Conservation (phyloP, 1,139 yeast species). For the Yamadazyma trypodendri region DNA sequence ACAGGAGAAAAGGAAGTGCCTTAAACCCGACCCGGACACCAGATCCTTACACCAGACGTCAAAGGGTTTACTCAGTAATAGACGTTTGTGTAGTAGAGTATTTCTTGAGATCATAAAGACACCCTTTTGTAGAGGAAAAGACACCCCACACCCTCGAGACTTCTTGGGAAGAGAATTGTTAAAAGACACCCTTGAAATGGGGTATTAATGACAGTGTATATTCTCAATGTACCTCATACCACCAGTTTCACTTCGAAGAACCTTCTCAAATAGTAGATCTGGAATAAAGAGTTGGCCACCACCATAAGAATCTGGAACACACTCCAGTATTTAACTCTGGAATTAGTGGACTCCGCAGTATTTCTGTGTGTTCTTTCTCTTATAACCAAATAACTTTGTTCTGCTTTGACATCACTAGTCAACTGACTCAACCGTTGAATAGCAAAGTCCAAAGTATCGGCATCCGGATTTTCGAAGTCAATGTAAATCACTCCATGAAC, state of each 20-base stretch:
- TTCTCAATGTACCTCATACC: conserved; percentile 42
- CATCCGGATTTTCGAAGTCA: conserved; percentile 78
- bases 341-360: conserved; percentile 96
- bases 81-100: too few relatives aligned
- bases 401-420: conserved; percentile 86
- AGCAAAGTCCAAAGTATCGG: conserved; percentile 83
- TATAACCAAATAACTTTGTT: conserved; percentile 87
- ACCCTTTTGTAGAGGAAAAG: too few relatives aligned
- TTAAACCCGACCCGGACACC: conserved; percentile 1
- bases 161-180: too few relatives aligned
- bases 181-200: too few relatives aligned
- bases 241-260: conserved; percentile 93
- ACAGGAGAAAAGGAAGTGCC: conserved; percentile 1
- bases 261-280: conserved; percentile 88
- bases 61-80: too few relatives aligned
- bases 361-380: conserved; percentile 98
- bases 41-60: not conserved
- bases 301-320: conserved; percentile 87
- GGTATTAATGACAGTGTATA: not conserved
- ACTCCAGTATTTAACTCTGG: conserved; percentile 98
- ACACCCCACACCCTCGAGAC: too few relatives aligned
- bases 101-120: too few relatives aligned
- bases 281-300: conserved; percentile 83
- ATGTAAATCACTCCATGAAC: conserved; percentile 91
- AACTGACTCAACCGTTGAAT: conserved; percentile 74